Evolutionary conservation across 148 eudicot genomes (phyloP).

Genomic region (Fagopyrum esculentum): DNA sequence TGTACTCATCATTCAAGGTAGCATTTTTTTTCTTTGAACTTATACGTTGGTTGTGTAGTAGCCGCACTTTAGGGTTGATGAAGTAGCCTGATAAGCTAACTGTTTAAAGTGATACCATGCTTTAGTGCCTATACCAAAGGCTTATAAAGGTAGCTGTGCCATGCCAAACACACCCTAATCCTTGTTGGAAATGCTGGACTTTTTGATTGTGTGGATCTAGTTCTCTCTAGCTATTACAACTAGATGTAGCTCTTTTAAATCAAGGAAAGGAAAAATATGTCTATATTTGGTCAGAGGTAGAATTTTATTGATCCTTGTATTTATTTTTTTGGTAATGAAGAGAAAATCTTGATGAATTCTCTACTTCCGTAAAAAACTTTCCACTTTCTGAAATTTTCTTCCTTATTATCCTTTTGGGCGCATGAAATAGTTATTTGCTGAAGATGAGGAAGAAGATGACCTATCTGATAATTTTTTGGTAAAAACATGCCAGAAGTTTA

Average conservation of each 20-base stretch:
- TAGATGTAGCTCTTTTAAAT: neutral
- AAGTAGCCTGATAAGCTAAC: too few relatives aligned
- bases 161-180: neutral
- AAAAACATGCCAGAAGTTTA: constrained; percentile 88
- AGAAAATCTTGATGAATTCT: neutral
- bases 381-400: neutral
- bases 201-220: neutral
- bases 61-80: too few relatives aligned
- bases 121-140: too few relatives aligned
- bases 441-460: constrained; percentile 80
- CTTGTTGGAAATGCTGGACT: neutral
- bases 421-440: constrained; percentile 43
- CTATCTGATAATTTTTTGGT: constrained; percentile 84
- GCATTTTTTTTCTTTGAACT: neutral
- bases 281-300: neutral
- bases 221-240: neutral
- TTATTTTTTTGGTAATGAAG: neutral
- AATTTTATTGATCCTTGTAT: neutral
- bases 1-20: constrained; percentile 92
- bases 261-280: neutral
- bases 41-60: neutral
- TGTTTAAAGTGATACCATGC: too few relatives aligned
- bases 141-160: too few relatives aligned
- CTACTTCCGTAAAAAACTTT: neutral
- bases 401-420: neutral